phyloP scores from a whole-genome alignment of 1,284 basidiomycete genomes.

The Apiotrichum brassicae region DNA sequence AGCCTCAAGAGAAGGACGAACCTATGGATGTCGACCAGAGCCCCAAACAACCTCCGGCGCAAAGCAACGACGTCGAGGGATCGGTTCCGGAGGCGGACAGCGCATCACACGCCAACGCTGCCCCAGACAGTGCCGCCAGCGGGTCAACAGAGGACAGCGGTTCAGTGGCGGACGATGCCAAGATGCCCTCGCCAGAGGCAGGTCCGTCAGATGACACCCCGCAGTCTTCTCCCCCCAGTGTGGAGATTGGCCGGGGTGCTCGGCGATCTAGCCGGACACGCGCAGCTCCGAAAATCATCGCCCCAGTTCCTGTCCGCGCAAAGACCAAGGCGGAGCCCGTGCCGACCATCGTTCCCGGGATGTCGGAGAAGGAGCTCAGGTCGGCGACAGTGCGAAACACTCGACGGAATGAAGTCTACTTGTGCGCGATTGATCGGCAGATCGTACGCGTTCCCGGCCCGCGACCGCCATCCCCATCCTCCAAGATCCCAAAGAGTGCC shows the following conservation, averaged over 20 bases:
- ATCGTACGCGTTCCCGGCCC: slow-evolving; percentile 63
- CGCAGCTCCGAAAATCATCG: not conserved
- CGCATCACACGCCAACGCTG: too few species aligned
- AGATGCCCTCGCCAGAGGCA: too few species aligned
- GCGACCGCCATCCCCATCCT: slow-evolving; percentile 69
- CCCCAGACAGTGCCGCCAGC: too few species aligned
- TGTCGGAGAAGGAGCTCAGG: slow-evolving; percentile 42
- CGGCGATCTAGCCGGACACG: slow-evolving; percentile 5
- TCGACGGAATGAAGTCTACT: slow-evolving; percentile 40
- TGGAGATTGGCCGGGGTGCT: not conserved
- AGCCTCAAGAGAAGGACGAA: too few species aligned
- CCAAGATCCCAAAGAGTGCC: slow-evolving; percentile 62
- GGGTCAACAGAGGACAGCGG: too few species aligned
- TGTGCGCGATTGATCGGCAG: slow-evolving; percentile 43
- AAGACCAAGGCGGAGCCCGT: not conserved
- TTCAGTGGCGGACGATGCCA: too few species aligned
- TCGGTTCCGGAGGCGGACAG: too few species aligned
- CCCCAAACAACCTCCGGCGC: too few species aligned
- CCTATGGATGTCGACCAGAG: too few species aligned
- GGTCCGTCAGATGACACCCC: too few species aligned
- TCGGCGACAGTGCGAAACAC: slow-evolving; percentile 40
- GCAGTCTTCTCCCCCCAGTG: not conserved
- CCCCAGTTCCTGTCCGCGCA: slow-evolving; percentile 5
- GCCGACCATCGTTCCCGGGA: slow-evolving; percentile 20
- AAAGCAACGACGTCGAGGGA: too few species aligned